Evolutionary conservation across 768 basidiomycete genomes (phyloP).

Genomic region (Auriscalpium vulgare): DNA sequence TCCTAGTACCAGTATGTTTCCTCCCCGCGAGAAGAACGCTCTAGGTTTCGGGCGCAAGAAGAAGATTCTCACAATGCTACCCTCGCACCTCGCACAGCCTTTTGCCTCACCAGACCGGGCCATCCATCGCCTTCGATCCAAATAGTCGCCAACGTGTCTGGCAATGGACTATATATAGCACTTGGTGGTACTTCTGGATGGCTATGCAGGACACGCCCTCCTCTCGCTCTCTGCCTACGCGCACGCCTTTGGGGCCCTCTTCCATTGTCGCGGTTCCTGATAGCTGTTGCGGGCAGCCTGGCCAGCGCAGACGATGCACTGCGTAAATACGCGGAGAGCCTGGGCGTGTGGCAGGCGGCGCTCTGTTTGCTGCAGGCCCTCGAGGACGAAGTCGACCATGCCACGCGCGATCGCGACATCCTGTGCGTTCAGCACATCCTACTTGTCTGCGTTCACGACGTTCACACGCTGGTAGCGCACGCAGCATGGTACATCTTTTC

Average conservation of each 20-base stretch:
- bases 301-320: conserved; percentile 62
- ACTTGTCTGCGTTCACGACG: neutral
- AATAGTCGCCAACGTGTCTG: too few relatives aligned
- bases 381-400: conserved; percentile 64
- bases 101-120: too few relatives aligned
- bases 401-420: conserved; percentile 70
- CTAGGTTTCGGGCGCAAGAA: too few relatives aligned
- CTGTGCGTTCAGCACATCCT: conserved; percentile 32
- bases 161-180: conserved; percentile 18
- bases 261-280: conserved; percentile 40
- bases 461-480: neutral
- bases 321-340: conserved; percentile 43
- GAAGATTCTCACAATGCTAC: too few relatives aligned
- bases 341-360: conserved; percentile 58
- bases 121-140: too few relatives aligned
- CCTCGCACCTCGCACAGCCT: too few relatives aligned
- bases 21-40: too few relatives aligned
- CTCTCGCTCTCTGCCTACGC: conserved; percentile 67
- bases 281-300: conserved; percentile 47
- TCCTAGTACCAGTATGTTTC: too few relatives aligned
- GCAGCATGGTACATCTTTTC: conserved; percentile 66
- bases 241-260: conserved; percentile 46
- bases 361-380: conserved; percentile 50
- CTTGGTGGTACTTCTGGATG: conserved; percentile 43
- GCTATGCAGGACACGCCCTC: conserved; percentile 45